A percentile compares a stretch with the other conserved stretches of the same genome.
Conservation (phyloP, 2,329 filamentous ascomycete species). For the Fusarium sp. region DNA sequence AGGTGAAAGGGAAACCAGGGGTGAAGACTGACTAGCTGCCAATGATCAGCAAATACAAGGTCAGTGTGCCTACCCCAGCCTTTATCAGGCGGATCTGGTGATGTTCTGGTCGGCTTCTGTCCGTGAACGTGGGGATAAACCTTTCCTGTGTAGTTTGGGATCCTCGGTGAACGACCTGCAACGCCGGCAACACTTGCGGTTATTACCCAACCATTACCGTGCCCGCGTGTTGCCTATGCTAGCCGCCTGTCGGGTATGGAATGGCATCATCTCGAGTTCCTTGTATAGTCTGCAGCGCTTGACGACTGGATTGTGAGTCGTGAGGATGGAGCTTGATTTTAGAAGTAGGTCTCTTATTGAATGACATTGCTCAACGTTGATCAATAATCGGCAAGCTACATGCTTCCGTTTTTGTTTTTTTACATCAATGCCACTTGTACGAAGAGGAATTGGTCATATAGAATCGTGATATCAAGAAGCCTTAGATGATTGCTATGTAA, state of each 20-base stretch:
- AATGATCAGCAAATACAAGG: constrained; percentile 21
- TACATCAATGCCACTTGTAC: not conserved
- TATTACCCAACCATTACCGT: constrained; percentile 34
- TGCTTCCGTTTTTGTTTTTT: not conserved
- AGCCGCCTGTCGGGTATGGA: constrained; percentile 31
- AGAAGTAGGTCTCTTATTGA: not conserved
- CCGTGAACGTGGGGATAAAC: constrained; percentile 14
- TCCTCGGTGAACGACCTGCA: constrained; percentile 15
- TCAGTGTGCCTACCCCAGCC: constrained; percentile 3
- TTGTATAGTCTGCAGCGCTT: constrained; percentile 35
- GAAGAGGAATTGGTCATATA: not conserved
- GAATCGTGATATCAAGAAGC: not conserved
- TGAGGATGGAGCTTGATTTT: constrained; percentile 6
- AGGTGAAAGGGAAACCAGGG: constrained; percentile 19
- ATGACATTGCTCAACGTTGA: not conserved
- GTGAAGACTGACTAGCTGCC: constrained; percentile 3
- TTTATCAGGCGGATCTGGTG: constrained; percentile 11
- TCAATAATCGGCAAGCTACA: not conserved
- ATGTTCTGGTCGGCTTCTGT: constrained; percentile 27
- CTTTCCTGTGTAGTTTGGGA: not conserved
- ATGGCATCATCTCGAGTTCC: constrained; percentile 12
- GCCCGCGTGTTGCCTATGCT: constrained; percentile 41
- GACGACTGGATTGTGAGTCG: constrained; percentile 17
- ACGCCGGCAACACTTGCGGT: constrained; percentile 13
- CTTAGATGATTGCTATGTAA: not conserved